phyloP scores from a whole-genome alignment of 768 basidiomycete species.

The Neoboletus magnificus region DNA sequence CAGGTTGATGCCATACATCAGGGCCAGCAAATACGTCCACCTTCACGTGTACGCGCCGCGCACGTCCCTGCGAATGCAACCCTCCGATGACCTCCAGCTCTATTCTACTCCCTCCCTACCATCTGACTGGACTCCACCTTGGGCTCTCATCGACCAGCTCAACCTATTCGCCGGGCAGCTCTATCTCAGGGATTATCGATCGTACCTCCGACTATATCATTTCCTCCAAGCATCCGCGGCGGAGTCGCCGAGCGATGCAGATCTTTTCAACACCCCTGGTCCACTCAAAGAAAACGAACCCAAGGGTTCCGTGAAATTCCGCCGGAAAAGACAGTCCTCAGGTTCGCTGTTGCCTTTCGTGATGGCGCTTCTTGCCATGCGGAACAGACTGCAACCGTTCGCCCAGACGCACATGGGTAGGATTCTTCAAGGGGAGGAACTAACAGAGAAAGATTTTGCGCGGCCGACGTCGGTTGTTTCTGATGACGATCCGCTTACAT shows the following conservation, averaged over 20 bases:
- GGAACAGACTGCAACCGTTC: background rate
- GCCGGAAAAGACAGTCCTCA: too few species aligned
- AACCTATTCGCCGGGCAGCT: too few species aligned
- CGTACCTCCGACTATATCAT: too few species aligned
- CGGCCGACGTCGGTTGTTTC: background rate
- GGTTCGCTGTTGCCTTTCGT: background rate
- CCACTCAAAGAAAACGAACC: background rate
- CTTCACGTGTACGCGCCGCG: too few species aligned
- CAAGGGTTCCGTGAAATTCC: too few species aligned
- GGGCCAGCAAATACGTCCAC: too few species aligned
- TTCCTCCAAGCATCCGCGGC: constrained; percentile 14
- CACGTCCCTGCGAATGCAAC: too few species aligned
- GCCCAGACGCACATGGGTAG: background rate
- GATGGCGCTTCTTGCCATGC: background rate
- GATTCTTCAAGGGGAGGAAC: background rate
- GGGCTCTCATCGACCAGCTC: too few species aligned
- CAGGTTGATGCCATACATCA: constrained; percentile 20
- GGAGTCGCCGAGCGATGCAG: background rate
- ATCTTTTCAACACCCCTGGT: background rate
- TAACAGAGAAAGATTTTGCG: background rate
- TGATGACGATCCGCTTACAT: background rate
- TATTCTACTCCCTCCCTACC: constrained; percentile 3
- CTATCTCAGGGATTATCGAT: too few species aligned
- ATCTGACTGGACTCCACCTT: too few species aligned
- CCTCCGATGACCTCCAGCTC: constrained; percentile 19